Percentiles rank a stretch among this genome's conserved stretches.
These are phyloP conservation scores for Nakazawaea sp. DNA, from an alignment of 805 yeast species.

Conservation along the genomic window DNA sequence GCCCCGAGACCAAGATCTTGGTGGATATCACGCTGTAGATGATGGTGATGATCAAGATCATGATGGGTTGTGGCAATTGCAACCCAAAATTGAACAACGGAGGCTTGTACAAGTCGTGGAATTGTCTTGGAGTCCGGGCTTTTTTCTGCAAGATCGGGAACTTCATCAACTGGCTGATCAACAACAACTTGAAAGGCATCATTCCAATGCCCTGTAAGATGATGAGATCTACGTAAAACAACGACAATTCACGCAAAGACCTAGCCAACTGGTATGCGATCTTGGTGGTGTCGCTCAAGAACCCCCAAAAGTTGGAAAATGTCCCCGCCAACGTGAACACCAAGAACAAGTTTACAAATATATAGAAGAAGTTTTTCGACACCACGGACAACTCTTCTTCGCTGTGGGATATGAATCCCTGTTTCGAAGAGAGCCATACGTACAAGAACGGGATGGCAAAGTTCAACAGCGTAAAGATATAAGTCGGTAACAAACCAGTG, in stretches of 20 bases:
- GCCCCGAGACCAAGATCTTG: slow-evolving; percentile 51
- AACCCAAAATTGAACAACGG: slow-evolving; percentile 82
- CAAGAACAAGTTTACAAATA: slow-evolving; percentile 87
- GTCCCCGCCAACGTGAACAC: slow-evolving; percentile 95
- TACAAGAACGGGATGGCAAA: slow-evolving; percentile 79
- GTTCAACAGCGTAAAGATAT: slow-evolving; percentile 81
- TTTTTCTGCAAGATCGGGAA: slow-evolving; percentile 60
- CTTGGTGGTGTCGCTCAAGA: slow-evolving; percentile 81
- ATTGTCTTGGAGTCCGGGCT: slow-evolving; percentile 81
- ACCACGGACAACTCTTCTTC: slow-evolving; percentile 90
- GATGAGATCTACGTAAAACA: slow-evolving; percentile 86
- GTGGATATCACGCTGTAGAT: slow-evolving; percentile 58
- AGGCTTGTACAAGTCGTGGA: slow-evolving; percentile 69
- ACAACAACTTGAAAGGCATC: slow-evolving; percentile 80
- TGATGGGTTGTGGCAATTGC: slow-evolving; percentile 53
- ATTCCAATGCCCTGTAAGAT: slow-evolving; percentile 81
- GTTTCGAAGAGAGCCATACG: slow-evolving; percentile 73
- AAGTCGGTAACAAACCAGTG: slow-evolving; percentile 87
- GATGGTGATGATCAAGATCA: slow-evolving; percentile 51
- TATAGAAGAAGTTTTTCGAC: slow-evolving; percentile 88
- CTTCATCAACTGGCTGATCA: slow-evolving; percentile 70
- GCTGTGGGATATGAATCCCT: slow-evolving; percentile 86
- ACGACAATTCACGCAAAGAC: slow-evolving; percentile 69
- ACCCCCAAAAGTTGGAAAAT: slow-evolving; percentile 73
- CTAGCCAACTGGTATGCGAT: slow-evolving; percentile 83